Conservation (phyloP, 768 basidiomycete species). For the Suillus americanus region DNA sequence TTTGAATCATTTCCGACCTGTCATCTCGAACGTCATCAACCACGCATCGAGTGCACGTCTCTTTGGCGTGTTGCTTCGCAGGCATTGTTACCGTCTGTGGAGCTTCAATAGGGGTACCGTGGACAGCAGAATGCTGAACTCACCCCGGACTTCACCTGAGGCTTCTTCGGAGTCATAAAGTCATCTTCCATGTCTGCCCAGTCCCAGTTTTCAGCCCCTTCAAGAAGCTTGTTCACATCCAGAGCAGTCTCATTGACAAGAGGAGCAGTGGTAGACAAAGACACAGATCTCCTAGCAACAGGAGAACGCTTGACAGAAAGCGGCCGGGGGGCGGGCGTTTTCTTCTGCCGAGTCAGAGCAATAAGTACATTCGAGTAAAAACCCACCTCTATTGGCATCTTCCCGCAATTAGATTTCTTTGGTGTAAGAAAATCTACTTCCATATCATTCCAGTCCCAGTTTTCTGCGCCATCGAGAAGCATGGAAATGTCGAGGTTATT, state of each 20-base stretch:
- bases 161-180: slow-evolving; percentile 48
- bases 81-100: slow-evolving; percentile 14
- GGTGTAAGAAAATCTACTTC: slow-evolving; percentile 50
- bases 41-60: slow-evolving; percentile 54
- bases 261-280: slow-evolving; percentile 6
- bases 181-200: slow-evolving; percentile 57
- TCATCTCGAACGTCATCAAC: slow-evolving; percentile 47
- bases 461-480: slow-evolving; percentile 64
- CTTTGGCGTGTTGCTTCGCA: slow-evolving; percentile 24
- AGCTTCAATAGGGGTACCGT: slow-evolving; percentile 7
- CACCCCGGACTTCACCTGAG: slow-evolving; percentile 21
- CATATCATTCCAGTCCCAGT: slow-evolving; percentile 70
- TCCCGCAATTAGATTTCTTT: slow-evolving; percentile 40
- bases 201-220: slow-evolving; percentile 71
- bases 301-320: slow-evolving; percentile 20
- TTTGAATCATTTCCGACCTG: slow-evolving; percentile 34
- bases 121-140: not conserved
- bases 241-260: slow-evolving; percentile 28
- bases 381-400: slow-evolving; percentile 19
- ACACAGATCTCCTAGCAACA: slow-evolving; percentile 14
- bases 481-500: slow-evolving; percentile 43
- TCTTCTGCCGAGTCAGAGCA: slow-evolving; percentile 13
- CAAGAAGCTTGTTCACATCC: slow-evolving; percentile 50
- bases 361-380: not conserved
- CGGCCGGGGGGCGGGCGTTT: slow-evolving; percentile 13